phyloP scores from a whole-genome alignment of 2,329 filamentous ascomycete species.

The Zelopaecilomyces penicillatus region DNA sequence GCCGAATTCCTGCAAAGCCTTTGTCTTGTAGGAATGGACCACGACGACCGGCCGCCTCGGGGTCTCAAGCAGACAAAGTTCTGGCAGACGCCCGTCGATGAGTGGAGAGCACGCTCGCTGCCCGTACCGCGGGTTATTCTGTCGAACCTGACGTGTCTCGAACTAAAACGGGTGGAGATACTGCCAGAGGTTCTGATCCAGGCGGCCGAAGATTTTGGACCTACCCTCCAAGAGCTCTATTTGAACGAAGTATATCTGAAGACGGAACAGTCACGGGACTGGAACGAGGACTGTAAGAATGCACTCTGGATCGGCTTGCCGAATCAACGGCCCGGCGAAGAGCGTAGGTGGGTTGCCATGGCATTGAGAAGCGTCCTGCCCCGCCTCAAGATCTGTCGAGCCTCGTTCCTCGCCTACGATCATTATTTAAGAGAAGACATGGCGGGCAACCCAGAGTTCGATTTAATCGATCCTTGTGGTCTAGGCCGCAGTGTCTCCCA shows the following conservation, averaged over 20 bases:
- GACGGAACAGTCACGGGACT: constrained; percentile 26
- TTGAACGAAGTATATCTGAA: constrained; percentile 39
- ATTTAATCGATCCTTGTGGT: constrained; percentile 33
- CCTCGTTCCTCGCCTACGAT: constrained; percentile 36
- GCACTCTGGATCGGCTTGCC: constrained; percentile 39
- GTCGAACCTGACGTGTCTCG: constrained; percentile 32
- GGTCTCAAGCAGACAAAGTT: constrained; percentile 30
- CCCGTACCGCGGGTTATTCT: constrained; percentile 28
- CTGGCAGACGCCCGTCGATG: constrained; percentile 26
- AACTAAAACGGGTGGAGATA: constrained; percentile 35
- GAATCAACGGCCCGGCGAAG: constrained; percentile 28
- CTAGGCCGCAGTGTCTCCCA: constrained; percentile 33
- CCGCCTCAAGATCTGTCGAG: constrained; percentile 33
- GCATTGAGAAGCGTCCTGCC: constrained; percentile 27
- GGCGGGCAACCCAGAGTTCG: constrained; percentile 24
- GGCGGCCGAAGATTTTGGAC: constrained; percentile 25
- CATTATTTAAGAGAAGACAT: constrained; percentile 27
- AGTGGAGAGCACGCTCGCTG: constrained; percentile 32
- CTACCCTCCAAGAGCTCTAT: constrained; percentile 35
- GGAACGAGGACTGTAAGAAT: constrained; percentile 24
- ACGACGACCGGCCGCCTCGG: constrained; percentile 28
- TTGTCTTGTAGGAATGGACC: constrained; percentile 38
- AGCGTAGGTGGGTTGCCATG: constrained; percentile 35
- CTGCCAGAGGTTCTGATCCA: constrained; percentile 26
- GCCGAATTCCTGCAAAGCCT: constrained; percentile 36